Evolutionary conservation across 2,329 filamentous ascomycete genomes (phyloP).

Genomic region (Hypoxylon sp.): DNA sequence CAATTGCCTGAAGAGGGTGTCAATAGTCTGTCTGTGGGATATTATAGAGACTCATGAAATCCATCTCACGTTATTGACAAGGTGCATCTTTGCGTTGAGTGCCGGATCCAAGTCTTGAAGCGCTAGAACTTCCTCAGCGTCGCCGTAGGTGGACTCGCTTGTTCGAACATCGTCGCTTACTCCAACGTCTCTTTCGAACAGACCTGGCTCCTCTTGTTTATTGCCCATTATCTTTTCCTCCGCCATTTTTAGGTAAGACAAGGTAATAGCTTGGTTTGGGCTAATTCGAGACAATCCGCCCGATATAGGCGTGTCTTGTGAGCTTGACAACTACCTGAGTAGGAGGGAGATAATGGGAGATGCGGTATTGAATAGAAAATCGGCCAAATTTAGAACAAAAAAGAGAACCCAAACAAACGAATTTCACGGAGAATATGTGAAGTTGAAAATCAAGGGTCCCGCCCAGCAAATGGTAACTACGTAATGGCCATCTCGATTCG

Average conservation of each 20-base stretch:
- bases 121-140: conserved; percentile 66
- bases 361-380: conserved; percentile 9
- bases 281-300: conserved; percentile 4
- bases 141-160: conserved; percentile 25
- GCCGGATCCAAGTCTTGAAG: conserved; percentile 72
- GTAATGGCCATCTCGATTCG: conserved; percentile 33
- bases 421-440: conserved; percentile 2
- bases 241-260: conserved; percentile 17
- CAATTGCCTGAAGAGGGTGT: conserved; percentile 50
- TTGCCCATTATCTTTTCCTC: conserved; percentile 20
- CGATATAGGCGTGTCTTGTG: not conserved
- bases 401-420: conserved; percentile 5
- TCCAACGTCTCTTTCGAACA: conserved; percentile 38
- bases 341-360: conserved; percentile 3
- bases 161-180: conserved; percentile 17
- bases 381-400: not conserved
- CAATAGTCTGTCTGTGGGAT: conserved; percentile 2
- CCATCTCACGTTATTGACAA: conserved; percentile 74
- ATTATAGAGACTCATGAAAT: conserved; percentile 11
- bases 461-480: conserved; percentile 24
- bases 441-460: conserved; percentile 11
- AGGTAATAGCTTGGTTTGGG: not conserved
- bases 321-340: not conserved
- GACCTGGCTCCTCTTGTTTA: conserved; percentile 16
- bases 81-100: conserved; percentile 76